These are phyloP conservation scores for Curvularia sp. DNA, from an alignment of 2,329 filamentous ascomycete species.

Conservation along the genomic window DNA sequence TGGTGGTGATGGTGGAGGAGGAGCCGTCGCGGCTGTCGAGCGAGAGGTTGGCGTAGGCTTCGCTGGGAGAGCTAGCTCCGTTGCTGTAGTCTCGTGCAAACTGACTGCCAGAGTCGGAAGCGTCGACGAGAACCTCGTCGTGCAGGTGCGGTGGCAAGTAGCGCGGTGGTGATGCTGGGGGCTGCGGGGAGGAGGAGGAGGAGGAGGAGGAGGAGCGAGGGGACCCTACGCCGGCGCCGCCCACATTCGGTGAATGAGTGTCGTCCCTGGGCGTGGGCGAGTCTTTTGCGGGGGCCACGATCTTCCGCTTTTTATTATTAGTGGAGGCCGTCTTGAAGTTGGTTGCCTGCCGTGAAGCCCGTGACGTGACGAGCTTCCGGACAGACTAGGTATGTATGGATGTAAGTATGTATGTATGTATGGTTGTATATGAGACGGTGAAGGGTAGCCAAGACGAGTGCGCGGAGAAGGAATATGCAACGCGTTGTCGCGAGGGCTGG, in stretches of 20 bases:
- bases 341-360: conserved; percentile 50
- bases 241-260: conserved; percentile 44
- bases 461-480: conserved; percentile 15
- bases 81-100: conserved; percentile 46
- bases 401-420: background rate
- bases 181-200: conserved; percentile 38
- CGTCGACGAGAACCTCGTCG: conserved; percentile 55
- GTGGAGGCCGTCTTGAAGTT: conserved; percentile 52
- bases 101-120: conserved; percentile 33
- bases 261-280: conserved; percentile 19
- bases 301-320: conserved; percentile 58
- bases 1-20: conserved; percentile 20
- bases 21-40: conserved; percentile 54
- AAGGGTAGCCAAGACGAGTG: conserved; percentile 7
- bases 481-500: conserved; percentile 26
- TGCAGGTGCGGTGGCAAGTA: conserved; percentile 65
- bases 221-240: conserved; percentile 35
- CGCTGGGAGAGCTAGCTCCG: conserved; percentile 57
- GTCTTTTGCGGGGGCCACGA: conserved; percentile 44
- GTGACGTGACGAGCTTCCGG: conserved; percentile 45
- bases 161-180: conserved; percentile 51
- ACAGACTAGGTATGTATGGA: conserved; percentile 23
- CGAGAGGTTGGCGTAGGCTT: conserved; percentile 61
- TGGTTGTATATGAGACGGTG: conserved; percentile 7
- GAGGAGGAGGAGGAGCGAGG: conserved; percentile 37